phyloP scores from a whole-genome alignment of 164 flowering plant genomes.

The Hamamelis virginiana region DNA sequence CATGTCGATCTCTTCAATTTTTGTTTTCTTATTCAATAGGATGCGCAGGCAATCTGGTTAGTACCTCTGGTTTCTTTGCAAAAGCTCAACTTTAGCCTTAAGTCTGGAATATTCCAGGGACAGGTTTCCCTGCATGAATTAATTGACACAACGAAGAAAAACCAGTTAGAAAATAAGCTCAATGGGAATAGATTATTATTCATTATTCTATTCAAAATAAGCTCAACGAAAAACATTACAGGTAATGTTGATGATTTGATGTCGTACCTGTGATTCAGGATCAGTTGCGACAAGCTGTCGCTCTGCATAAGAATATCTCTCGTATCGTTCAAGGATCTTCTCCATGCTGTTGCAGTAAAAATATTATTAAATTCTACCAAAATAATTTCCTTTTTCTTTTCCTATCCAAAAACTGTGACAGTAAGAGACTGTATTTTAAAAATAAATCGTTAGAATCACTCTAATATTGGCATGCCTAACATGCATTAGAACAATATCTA shows the following conservation, averaged over 20 bases:
- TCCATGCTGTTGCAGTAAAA: slow-evolving; percentile 49
- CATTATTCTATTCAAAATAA: not conserved
- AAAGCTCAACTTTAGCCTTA: slow-evolving; percentile 38
- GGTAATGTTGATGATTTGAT: not conserved
- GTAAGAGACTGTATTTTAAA: no score
- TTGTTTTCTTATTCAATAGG: not conserved
- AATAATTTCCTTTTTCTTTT: no score
- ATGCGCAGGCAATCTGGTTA: not conserved
- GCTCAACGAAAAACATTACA: no score
- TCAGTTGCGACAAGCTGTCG: slow-evolving; percentile 36
- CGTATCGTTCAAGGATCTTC: slow-evolving; percentile 63
- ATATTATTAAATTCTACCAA: not conserved
- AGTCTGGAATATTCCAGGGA: slow-evolving; percentile 37
- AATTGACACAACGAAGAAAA: not conserved
- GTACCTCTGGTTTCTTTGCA: slow-evolving; percentile 46
- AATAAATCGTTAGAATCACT: no score
- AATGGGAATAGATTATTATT: not conserved
- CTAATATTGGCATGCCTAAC: no score
- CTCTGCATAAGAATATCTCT: slow-evolving; percentile 55
- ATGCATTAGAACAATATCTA: no score
- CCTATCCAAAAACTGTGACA: no score
- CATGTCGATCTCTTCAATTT: not conserved
- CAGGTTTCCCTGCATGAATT: slow-evolving; percentile 36
- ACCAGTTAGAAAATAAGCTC: not conserved
- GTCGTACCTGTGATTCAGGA: slow-evolving; percentile 35